Evolutionary conservation across 345 rosid species (phyloP).

Genomic region (Rhodamnia argentea): DNA sequence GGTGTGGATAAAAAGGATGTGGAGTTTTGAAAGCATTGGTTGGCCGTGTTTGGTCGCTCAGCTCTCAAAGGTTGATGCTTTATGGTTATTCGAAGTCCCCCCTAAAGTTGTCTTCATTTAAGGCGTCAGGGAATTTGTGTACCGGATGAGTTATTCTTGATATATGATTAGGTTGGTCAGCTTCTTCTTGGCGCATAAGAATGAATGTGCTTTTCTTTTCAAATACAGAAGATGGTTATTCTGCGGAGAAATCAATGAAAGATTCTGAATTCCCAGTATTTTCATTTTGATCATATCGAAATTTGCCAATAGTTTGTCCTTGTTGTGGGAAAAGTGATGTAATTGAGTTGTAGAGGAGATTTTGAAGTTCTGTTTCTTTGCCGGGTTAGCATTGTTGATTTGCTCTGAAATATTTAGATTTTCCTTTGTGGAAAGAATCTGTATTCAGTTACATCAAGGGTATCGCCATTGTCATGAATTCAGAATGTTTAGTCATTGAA

Average conservation of each 20-base stretch:
- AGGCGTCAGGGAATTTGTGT: background rate
- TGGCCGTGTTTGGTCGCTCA: background rate
- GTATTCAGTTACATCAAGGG: background rate
- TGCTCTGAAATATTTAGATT: background rate
- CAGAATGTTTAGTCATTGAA: background rate
- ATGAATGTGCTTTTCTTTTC: background rate
- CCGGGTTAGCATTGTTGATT: background rate
- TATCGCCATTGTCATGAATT: background rate
- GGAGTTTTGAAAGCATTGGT: slow-evolving; percentile 36
- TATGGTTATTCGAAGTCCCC: background rate
- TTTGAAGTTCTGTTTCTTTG: background rate
- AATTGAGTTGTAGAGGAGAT: background rate
- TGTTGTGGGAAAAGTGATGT: background rate
- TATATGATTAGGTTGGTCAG: background rate
- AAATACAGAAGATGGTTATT: background rate
- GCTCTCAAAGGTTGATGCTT: background rate
- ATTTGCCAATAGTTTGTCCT: background rate
- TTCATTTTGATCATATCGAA: background rate
- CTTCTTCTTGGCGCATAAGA: background rate
- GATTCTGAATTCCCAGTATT: background rate
- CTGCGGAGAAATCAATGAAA: background rate
- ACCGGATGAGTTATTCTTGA: background rate
- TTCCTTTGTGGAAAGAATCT: background rate
- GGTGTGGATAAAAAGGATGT: slow-evolving; percentile 20
- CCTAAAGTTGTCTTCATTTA: background rate